Evolutionary conservation across 2,329 filamentous ascomycete genomes (phyloP), one percentile per base, ranked within the genome.

Genomic region (Diaporthe amygdali): DNA sequence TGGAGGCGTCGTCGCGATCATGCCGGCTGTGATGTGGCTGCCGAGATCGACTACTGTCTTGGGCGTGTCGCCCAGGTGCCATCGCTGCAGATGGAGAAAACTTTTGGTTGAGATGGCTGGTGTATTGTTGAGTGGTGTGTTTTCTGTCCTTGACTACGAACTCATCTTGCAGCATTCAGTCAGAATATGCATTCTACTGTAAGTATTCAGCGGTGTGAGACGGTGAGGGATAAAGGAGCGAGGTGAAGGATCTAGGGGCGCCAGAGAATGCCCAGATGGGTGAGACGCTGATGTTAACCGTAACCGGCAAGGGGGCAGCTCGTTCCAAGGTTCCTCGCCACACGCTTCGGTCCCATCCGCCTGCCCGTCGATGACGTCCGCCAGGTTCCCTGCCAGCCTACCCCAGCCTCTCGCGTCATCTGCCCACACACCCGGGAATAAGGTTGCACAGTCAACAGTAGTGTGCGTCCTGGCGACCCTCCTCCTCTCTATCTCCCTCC

Each of bases 301-400:
- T 30, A 64, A 49, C 4, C 14, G 59, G 59, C 41, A 64, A 49
- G 44, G 59, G 55, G 59, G 59, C 59, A 64, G 41, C 44, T 32
- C 27, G 30, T 49, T 64, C 59, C 59, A 64, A 63, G 59, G 59
- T 64, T 64, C 34, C 34, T 64, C 44, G 59, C 59, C 59, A 64
- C 59, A 37, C 59, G 6, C 30, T 46, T 64, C 59, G 59, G 44
- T 64, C 44, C 59, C 59, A 64, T 64, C 59, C 59, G 59, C 44
- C 44, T 49, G 12, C 44, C 59, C 59, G 59, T 64, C 59, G 59
- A 64, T 64, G 59, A 64, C 59, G 59, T 64, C n/a, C 59, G 27
- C 59, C 27, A 30, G 34, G 14, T 63, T 41, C 56, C 41, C 30
- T 47, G 41, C 59, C 59, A 63, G 59, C 59, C 41, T n/a, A 39